Percentiles rank a stretch among this genome's conserved stretches.
phyloP scores from a whole-genome alignment of 352 stramenopile genomes.

The Globisporangium rhizosaccharum region DNA sequence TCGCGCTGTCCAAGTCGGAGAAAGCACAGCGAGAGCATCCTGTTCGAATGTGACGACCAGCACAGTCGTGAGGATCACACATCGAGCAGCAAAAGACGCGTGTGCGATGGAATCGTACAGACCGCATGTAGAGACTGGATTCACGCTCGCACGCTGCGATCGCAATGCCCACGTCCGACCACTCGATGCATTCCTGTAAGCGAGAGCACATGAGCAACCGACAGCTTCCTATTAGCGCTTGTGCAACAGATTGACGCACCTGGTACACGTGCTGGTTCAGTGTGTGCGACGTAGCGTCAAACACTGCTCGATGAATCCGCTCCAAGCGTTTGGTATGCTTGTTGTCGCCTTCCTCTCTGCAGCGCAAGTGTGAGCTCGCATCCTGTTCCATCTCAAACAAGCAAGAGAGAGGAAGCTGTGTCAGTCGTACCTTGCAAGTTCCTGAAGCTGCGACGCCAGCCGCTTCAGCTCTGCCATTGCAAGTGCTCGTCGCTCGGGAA shows the following conservation, averaged over 20 bases:
- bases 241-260: constrained; percentile 16
- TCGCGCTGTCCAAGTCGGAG: constrained; percentile 27
- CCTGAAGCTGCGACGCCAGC: constrained; percentile 21
- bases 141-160: constrained; percentile 23
- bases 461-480: constrained; percentile 43
- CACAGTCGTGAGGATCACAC: not conserved
- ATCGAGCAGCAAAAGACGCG: not conserved
- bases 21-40: constrained; percentile 28
- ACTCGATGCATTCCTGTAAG: constrained; percentile 44
- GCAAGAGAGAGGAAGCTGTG: not conserved
- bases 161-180: constrained; percentile 27
- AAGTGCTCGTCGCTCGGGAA: constrained; percentile 17
- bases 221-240: not conserved
- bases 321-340: constrained; percentile 8
- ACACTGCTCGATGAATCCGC: constrained; percentile 33
- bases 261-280: constrained; percentile 32
- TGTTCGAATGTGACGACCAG: not conserved
- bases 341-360: constrained; percentile 12
- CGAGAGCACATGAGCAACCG: not conserved
- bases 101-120: not conserved
- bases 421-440: constrained; percentile 20
- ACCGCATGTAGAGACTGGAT: constrained; percentile 52
- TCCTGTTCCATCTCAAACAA: not conserved
- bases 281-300: constrained; percentile 38
- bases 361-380: not conserved